These are phyloP conservation scores for Termitomyces sp. DNA, from an alignment of 768 basidiomycete species.

Conservation along the genomic window DNA sequence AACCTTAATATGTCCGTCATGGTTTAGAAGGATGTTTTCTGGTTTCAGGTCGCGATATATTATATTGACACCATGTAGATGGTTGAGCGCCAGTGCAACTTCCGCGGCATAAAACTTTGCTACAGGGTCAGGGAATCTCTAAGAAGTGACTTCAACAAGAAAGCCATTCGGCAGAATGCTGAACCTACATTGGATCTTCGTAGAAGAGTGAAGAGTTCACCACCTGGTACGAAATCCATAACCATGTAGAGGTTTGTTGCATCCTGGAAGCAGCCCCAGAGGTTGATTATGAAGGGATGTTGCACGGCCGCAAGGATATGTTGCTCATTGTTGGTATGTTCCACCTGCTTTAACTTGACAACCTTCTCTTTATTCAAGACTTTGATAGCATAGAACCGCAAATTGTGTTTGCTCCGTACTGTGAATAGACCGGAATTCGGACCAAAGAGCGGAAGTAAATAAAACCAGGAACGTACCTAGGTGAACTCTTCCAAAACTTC, in stretches of 20 bases:
- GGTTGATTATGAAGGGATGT: constrained; percentile 92
- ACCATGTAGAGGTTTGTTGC: constrained; percentile 94
- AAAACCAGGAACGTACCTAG: constrained; percentile 45
- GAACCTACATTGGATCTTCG: constrained; percentile 77
- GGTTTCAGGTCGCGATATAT: constrained; percentile 98
- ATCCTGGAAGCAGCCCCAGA: constrained; percentile 96
- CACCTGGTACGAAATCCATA: constrained; percentile 94
- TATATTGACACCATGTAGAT: constrained; percentile 82
- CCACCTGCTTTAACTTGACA: constrained; percentile 88
- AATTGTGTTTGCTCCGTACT: constrained; percentile 91
- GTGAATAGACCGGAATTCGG: constrained; percentile 7
- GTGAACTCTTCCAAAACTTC: constrained; percentile 96
- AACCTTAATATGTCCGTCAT: constrained; percentile 96
- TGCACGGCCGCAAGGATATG: constrained; percentile 78
- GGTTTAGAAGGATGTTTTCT: constrained; percentile 89
- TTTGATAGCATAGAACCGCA: constrained; percentile 96
- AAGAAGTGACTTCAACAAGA: constrained; percentile 16
- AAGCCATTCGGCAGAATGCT: constrained; percentile 10
- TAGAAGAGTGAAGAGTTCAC: constrained; percentile 91
- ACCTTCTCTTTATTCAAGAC: constrained; percentile 92
- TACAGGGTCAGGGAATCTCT: constrained; percentile 95
- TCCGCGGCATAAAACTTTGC: constrained; percentile 98
- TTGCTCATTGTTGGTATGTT: constrained; percentile 96
- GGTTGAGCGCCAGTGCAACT: constrained; percentile 87
- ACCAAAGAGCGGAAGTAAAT: constrained; percentile 5